Conservation (phyloP, 2,329 filamentous ascomycete genomes). For the Aureobasidium sp. region DNA sequence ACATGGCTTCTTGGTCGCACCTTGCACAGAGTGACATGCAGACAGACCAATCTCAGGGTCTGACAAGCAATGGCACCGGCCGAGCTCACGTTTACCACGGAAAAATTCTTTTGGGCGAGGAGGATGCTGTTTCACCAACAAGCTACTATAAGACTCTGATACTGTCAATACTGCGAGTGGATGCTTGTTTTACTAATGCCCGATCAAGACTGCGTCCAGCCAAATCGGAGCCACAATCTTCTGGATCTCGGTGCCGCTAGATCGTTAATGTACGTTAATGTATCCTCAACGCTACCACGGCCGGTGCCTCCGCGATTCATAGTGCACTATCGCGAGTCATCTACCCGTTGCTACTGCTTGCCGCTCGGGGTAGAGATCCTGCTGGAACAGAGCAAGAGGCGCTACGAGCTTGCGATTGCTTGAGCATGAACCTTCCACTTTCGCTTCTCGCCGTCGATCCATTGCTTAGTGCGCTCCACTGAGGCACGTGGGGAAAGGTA, state of each 20-base stretch:
- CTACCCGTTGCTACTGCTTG: neutral
- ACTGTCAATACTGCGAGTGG: neutral
- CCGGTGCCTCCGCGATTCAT: neutral
- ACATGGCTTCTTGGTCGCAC: neutral
- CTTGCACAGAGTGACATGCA: neutral
- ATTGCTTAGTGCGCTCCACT: neutral
- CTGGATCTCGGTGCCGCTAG: constrained; percentile 1
- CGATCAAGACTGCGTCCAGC: neutral
- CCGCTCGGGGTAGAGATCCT: neutral
- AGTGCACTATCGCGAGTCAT: neutral
- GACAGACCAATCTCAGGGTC: neutral
- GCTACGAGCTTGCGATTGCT: neutral
- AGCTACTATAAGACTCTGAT: constrained; percentile 1
- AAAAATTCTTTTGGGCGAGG: neutral
- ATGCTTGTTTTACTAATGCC: neutral
- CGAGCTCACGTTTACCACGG: neutral
- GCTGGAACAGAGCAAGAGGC: neutral
- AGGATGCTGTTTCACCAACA: constrained; percentile 1
- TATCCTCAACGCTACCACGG: neutral
- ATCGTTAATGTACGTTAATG: neutral
- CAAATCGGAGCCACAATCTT: neutral
- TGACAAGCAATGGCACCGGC: neutral
- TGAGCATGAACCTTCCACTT: neutral
- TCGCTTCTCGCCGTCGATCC: neutral
- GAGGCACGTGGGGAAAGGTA: neutral